Conservation (phyloP, 139 green algal genomes). For the Coelastrella sp. region DNA sequence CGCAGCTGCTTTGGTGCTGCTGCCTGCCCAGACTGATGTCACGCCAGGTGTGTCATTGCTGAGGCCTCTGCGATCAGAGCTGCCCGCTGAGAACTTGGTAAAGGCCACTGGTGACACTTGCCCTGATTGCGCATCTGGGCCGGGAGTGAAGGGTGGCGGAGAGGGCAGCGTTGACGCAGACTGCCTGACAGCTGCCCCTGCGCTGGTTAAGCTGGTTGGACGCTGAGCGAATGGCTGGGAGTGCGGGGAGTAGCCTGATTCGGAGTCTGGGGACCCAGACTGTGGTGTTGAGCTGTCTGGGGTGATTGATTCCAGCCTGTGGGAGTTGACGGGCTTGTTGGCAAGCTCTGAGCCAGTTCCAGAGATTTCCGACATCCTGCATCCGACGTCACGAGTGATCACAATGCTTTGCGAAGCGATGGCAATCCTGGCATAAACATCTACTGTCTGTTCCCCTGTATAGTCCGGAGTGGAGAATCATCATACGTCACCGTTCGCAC, state of each 20-base stretch:
- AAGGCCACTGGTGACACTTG: constrained; percentile 15
- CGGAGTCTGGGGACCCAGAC: not conserved
- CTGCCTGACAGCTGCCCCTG: constrained; percentile 6
- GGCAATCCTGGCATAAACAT: not conserved
- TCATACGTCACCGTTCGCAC: not conserved
- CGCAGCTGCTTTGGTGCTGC: constrained; percentile 4
- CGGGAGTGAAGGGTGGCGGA: constrained; percentile 28
- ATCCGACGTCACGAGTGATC: no score
- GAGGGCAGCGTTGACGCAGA: constrained; percentile 8
- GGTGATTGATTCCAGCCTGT: not conserved
- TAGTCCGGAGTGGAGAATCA: not conserved
- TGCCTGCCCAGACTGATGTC: constrained; percentile 5
- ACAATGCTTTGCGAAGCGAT: not conserved
- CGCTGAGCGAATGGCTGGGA: constrained; percentile 11
- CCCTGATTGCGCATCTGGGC: not conserved
- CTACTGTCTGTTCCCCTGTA: not conserved
- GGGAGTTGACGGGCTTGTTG: not conserved
- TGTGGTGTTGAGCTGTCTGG: not conserved
- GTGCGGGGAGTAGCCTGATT: constrained; percentile 16
- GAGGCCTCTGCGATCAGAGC: not conserved
- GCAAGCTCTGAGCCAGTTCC: not conserved
- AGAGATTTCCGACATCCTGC: not conserved
- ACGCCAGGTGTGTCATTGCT: constrained; percentile 16
- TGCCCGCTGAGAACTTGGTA: not conserved
- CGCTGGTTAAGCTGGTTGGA: not conserved